Conservation (phyloP, 331 rosid genomes). For the Saraca asoca region DNA sequence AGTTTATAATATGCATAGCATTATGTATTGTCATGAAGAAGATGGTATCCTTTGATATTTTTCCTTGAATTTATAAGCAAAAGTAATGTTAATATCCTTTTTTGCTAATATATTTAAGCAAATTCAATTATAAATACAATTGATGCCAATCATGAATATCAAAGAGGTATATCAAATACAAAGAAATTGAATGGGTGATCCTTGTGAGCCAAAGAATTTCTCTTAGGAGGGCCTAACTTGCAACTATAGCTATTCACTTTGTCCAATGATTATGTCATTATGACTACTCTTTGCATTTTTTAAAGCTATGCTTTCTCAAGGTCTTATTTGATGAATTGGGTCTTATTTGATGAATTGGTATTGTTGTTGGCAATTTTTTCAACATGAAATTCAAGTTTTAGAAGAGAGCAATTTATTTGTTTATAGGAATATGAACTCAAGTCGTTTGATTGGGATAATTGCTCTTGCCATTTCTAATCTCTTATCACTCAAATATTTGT, state of each 20-base stretch:
- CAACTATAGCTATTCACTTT: conserved; percentile 46
- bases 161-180: too few species aligned
- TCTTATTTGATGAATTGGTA: not conserved
- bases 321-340: too few species aligned
- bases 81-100: too few species aligned
- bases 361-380: not conserved
- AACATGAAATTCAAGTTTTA: conserved; percentile 11
- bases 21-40: too few species aligned
- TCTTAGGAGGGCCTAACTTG: conserved; percentile 66
- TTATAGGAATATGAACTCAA: conserved; percentile 63
- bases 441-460: conserved; percentile 57
- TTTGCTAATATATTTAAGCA: too few species aligned
- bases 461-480: conserved; percentile 53
- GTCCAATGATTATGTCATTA: conserved; percentile 56
- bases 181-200: too few species aligned
- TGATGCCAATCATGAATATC: too few species aligned
- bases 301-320: not conserved
- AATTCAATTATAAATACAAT: too few species aligned
- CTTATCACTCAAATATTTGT: conserved; percentile 60
- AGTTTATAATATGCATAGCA: too few species aligned
- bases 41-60: too few species aligned
- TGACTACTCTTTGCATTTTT: conserved; percentile 42
- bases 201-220: too few species aligned
- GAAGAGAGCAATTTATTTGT: conserved; percentile 12
- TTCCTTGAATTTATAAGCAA: too few species aligned